These are phyloP conservation scores for Cercophora scortea DNA, from an alignment of 495 filamentous ascomycete species.

Conservation along the genomic window DNA sequence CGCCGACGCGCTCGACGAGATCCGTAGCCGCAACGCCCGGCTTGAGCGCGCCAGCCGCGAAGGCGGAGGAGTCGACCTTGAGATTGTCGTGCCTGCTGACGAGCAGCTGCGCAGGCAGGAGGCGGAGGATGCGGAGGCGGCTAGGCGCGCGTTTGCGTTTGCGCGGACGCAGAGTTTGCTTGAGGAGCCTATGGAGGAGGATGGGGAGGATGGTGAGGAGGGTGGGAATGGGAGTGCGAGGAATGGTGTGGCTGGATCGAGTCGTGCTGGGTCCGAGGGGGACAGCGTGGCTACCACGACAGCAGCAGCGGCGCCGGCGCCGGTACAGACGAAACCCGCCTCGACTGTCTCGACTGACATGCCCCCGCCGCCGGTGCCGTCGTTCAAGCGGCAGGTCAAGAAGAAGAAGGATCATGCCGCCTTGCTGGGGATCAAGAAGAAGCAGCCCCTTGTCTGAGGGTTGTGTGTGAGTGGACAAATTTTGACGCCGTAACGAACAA, in stretches of 20 bases:
- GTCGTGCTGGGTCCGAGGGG: slow-evolving; percentile 7
- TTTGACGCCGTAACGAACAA: not conserved
- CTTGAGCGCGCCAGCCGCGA: slow-evolving; percentile 66
- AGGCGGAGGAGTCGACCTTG: slow-evolving; percentile 36
- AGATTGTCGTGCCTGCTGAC: slow-evolving; percentile 21
- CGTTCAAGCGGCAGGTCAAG: slow-evolving; percentile 71
- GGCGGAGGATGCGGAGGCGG: slow-evolving; percentile 78
- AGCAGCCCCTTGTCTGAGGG: slow-evolving; percentile 44
- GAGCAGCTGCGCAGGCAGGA: slow-evolving; percentile 34
- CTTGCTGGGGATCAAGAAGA: slow-evolving; percentile 86
- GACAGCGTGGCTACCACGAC: slow-evolving; percentile 28
- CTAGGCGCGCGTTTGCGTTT: slow-evolving; percentile 68
- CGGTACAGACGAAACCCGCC: not conserved
- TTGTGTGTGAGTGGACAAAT: not conserved
- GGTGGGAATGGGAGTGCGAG: slow-evolving; percentile 3
- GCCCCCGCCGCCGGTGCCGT: slow-evolving; percentile 66
- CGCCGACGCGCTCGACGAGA: slow-evolving; percentile 94
- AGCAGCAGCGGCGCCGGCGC: slow-evolving; percentile 12
- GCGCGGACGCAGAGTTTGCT: slow-evolving; percentile 26
- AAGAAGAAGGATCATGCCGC: slow-evolving; percentile 72
- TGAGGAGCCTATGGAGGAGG: slow-evolving; percentile 42
- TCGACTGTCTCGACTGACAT: slow-evolving; percentile 19
- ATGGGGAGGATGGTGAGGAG: slow-evolving; percentile 2
- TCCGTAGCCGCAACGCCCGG: slow-evolving; percentile 81
- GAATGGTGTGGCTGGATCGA: not conserved